A percentile compares a stretch with the other conserved stretches of the same genome.
These are phyloP conservation scores for Colletotrichum sojae DNA, from an alignment of 2,329 filamentous ascomycete genomes.

Conservation along the genomic window DNA sequence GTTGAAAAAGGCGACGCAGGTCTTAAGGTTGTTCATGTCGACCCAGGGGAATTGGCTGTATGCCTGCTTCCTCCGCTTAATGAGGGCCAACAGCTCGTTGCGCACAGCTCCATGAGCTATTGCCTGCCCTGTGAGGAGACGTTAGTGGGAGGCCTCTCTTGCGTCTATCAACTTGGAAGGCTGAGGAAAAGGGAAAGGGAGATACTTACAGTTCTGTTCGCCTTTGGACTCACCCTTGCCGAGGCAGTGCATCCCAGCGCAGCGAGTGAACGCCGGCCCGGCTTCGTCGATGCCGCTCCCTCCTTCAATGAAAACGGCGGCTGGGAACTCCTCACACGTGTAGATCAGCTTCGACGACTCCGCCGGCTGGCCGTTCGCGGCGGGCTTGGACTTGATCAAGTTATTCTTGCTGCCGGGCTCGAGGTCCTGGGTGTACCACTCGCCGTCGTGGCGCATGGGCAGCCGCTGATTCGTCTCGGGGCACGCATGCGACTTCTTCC, in stretches of 20 bases:
- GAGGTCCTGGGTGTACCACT: background rate
- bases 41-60: conserved; percentile 12
- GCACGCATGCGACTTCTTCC: conserved; percentile 24
- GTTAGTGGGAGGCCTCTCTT: background rate
- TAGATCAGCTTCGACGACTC: background rate
- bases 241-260: background rate
- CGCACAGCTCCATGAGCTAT: background rate
- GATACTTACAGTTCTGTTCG: background rate
- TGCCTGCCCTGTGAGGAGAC: background rate
- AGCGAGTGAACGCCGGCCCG: background rate
- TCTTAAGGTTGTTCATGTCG: conserved; percentile 7
- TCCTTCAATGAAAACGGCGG: background rate
- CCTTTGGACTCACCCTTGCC: background rate
- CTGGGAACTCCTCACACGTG: background rate
- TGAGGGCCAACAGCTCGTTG: background rate
- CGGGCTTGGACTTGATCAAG: conserved; percentile 43
- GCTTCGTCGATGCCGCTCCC: background rate
- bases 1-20: conserved; percentile 10
- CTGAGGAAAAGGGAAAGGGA: background rate
- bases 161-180: no score
- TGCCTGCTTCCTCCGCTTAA: background rate
- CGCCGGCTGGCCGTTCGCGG: background rate
- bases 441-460: background rate
- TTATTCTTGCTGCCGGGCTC: conserved; percentile 34
- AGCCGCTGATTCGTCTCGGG: background rate